Conservation (phyloP, 2,329 filamentous ascomycete species). For the Annulohypoxylon truncatum region DNA sequence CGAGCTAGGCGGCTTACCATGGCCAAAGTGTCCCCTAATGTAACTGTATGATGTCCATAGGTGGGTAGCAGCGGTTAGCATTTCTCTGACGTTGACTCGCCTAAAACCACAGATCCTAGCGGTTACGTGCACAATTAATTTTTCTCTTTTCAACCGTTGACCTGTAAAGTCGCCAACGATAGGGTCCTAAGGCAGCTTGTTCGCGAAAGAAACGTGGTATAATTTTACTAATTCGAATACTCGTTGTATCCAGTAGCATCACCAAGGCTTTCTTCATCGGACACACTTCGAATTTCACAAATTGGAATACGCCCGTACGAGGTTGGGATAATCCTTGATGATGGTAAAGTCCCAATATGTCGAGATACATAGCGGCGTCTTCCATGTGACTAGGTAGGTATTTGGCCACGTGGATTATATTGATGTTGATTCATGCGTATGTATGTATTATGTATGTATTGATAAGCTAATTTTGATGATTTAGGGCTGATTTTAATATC, state of each 20-base stretch:
- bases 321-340: background rate
- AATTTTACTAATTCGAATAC: background rate
- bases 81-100: slow-evolving; percentile 21
- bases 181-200: background rate
- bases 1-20: slow-evolving; percentile 36
- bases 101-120: slow-evolving; percentile 16
- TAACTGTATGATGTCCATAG: slow-evolving; percentile 33
- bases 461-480: slow-evolving; percentile 22
- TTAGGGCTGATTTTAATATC: slow-evolving; percentile 38
- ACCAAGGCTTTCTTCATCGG: too few relatives aligned
- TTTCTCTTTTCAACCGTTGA: slow-evolving; percentile 2
- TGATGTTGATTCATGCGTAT: slow-evolving; percentile 9
- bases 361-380: background rate
- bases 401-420: slow-evolving; percentile 33
- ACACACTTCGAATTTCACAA: too few relatives aligned
- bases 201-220: background rate
- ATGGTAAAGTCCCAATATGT: background rate
- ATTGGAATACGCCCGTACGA: background rate
- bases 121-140: slow-evolving; percentile 10
- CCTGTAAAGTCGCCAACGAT: background rate
- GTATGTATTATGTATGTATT: slow-evolving; percentile 1
- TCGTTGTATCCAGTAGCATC: background rate
- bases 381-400: slow-evolving; percentile 16
- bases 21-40: slow-evolving; percentile 37
- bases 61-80: slow-evolving; percentile 27